A percentile compares a stretch with the other conserved stretches of the same genome.
Evolutionary conservation across 2,329 filamentous ascomycete species (phyloP).

Genomic region (Didymella glomerata): DNA sequence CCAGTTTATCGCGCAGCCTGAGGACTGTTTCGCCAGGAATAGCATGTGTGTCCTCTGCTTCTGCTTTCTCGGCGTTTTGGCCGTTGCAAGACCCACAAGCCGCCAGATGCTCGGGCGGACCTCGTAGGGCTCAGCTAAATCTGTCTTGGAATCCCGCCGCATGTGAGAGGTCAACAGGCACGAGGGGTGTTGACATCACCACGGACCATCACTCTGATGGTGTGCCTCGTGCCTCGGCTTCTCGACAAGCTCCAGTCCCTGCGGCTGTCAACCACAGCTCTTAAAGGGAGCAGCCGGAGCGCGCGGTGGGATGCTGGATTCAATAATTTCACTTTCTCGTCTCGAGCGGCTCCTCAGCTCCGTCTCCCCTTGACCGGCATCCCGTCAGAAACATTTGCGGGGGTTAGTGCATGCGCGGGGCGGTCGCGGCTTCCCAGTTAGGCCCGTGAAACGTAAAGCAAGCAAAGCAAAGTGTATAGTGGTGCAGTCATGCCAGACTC

Average conservation of each 20-base stretch:
- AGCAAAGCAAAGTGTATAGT: constrained; percentile 28
- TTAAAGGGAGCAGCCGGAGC: constrained; percentile 28
- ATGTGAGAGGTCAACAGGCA: constrained; percentile 35
- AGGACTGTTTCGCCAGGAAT: constrained; percentile 31
- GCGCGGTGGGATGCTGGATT: constrained; percentile 13
- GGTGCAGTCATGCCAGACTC: constrained; percentile 40
- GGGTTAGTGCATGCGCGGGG: constrained; percentile 34
- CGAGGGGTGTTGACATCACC: constrained; percentile 32
- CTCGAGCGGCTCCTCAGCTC: constrained; percentile 26
- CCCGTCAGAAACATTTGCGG: constrained; percentile 31
- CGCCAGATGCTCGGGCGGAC: constrained; percentile 17
- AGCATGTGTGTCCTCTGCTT: constrained; percentile 30
- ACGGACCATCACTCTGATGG: constrained; percentile 14
- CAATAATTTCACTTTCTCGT: constrained; percentile 18
- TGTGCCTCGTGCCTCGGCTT: constrained; percentile 37
- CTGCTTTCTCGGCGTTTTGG: constrained; percentile 19
- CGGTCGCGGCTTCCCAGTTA: constrained; percentile 28
- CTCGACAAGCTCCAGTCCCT: constrained; percentile 22
- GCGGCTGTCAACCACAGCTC: constrained; percentile 21
- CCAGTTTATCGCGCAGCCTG: constrained; percentile 19
- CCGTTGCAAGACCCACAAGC: constrained; percentile 29
- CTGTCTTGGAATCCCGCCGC: constrained; percentile 19
- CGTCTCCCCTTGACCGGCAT: constrained; percentile 31
- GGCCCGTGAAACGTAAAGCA: constrained; percentile 38
- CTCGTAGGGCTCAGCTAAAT: constrained; percentile 14